These are phyloP conservation scores for Talaromyces albobiverticillius DNA, from an alignment of 2,329 filamentous ascomycete genomes.

Conservation along the genomic window DNA sequence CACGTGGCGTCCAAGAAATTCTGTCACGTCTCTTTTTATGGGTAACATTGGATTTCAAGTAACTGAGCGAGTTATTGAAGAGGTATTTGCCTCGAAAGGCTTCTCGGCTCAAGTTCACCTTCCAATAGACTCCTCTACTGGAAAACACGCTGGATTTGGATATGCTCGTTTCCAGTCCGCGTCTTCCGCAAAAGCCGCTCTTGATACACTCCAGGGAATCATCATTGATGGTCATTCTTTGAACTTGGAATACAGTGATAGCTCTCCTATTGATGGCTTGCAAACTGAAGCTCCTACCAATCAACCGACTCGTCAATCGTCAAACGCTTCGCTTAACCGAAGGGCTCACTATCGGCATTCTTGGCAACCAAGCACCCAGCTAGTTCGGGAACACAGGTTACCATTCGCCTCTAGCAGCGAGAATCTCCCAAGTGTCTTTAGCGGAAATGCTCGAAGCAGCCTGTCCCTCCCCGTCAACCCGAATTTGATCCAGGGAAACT, in stretches of 20 bases:
- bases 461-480: background rate
- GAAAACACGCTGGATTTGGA: conserved; percentile 39
- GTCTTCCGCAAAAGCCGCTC: conserved; percentile 33
- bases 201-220: conserved; percentile 34
- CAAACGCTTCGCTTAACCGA: background rate
- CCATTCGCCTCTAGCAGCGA: background rate
- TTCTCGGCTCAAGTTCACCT: conserved; percentile 36
- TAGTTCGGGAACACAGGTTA: background rate
- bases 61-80: conserved; percentile 31
- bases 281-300: background rate
- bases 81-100: conserved; percentile 36
- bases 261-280: conserved; percentile 21
- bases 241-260: conserved; percentile 38
- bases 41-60: conserved; percentile 40
- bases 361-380: conserved; percentile 11
- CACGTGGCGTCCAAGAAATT: background rate
- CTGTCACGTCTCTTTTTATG: conserved; percentile 30
- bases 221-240: conserved; percentile 39
- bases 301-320: background rate
- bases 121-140: conserved; percentile 30
- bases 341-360: conserved; percentile 8
- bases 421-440: conserved; percentile 9
- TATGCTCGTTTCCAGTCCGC: conserved; percentile 36
- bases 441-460: conserved; percentile 4
- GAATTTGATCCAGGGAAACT: background rate